Evolutionary conservation across 768 basidiomycete genomes (phyloP), one percentile per base, ranked within the genome.

Genomic region (Leccinum aurantiacum): DNA sequence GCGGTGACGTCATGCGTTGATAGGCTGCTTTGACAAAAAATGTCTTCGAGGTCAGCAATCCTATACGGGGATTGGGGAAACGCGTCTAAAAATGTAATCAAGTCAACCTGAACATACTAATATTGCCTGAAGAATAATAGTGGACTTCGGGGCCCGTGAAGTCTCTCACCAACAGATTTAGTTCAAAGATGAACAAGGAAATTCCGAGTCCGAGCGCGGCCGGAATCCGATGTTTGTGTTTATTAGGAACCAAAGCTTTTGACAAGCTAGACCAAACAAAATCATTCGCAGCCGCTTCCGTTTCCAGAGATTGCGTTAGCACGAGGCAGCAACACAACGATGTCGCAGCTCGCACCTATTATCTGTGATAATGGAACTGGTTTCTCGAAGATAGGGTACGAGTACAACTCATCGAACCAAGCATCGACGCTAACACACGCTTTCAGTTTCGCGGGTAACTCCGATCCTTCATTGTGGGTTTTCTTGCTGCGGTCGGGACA

Each of bases 301-400:
- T 33, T 53, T 57, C 44, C 58, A 56, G 53, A 59, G 57, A 60
- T 63, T 57, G 57, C 25, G 29, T 49, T 49, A 60, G 38, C 60
- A 49, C 47, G 48, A 53, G 17, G 41, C n/a, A 41, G 9, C 6
- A 19, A 24, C 53, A 22, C 56, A 52, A 75, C 62, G 58, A 95
- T 97, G 93, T 89, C 91, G 57, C 74, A 89, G 35, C 86, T 95
- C 61, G 90, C 94, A 6, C 95, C 95, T 60, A 93, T 98, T 72
- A 95, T 98, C 66, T 95, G 94, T 70, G 95, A 98, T 80, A 97
- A 98, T 80, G 95, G 95, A 46, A 97, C 95, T 49, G 95, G 96
- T 35, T 98, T 83, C 76, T 96, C 95, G 11, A 98, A 98, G 84
- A 89, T 98, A 75, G 96, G 95, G 94, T 95, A 74, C 48, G 88